phyloP scores from a whole-genome alignment of 495 filamentous ascomycete genomes.

The Annulohypoxylon bovei region DNA sequence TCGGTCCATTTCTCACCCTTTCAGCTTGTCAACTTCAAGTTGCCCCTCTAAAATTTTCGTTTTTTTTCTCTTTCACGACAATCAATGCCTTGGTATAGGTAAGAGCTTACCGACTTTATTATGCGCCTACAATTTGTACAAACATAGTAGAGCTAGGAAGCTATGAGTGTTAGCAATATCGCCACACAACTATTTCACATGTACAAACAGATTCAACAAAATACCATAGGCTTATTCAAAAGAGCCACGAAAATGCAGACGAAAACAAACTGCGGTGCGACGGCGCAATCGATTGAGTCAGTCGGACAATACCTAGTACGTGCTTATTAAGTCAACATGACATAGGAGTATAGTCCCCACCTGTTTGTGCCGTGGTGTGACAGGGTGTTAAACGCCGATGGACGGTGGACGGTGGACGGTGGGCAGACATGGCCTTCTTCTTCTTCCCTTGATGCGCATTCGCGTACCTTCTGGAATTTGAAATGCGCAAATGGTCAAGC shows the following conservation, averaged over 20 bases:
- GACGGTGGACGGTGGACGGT: not conserved
- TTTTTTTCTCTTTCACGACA: not conserved
- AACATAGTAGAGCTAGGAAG: not conserved
- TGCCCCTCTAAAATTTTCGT: slow-evolving; percentile 21
- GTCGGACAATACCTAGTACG: not conserved
- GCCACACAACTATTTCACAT: not conserved
- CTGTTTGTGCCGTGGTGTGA: slow-evolving; percentile 13
- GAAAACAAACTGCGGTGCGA: not conserved
- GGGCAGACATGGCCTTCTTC: not conserved
- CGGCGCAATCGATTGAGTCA: slow-evolving; percentile 12
- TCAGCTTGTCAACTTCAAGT: not conserved
- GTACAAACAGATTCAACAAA: not conserved
- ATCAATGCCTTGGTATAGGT: too few relatives aligned
- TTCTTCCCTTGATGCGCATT: slow-evolving; percentile 12
- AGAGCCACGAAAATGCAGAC: not conserved
- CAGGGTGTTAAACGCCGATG: slow-evolving; percentile 28
- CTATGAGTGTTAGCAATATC: not conserved
- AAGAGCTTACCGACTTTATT: not conserved
- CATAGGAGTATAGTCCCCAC: slow-evolving; percentile 6
- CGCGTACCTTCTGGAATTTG: slow-evolving; percentile 34
- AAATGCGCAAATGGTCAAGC: slow-evolving; percentile 47
- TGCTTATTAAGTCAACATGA: slow-evolving; percentile 29
- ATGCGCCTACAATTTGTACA: not conserved
- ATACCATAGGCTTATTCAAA: not conserved
- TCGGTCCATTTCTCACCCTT: slow-evolving; percentile 17